Evolutionary conservation across 2,329 filamentous ascomycete genomes (phyloP), one percentile per base, ranked within the genome.

Genomic region (Hypoxylon sp.): DNA sequence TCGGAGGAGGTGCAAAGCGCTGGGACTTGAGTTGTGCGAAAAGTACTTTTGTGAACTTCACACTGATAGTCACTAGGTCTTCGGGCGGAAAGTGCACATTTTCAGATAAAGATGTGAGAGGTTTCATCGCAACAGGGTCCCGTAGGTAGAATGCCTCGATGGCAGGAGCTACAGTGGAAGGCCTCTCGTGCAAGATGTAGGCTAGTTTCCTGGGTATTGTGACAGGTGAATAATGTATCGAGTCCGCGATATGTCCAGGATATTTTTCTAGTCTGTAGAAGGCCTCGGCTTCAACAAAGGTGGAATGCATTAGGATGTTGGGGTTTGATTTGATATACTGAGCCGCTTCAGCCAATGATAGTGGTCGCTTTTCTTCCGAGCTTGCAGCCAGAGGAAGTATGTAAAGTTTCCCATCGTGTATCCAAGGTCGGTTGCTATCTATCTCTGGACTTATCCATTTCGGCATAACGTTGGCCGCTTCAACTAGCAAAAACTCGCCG

Each of bases 401-500:
- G 35, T 84, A 77, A 12, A 97, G 78, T 46, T 86, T 82, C 47
- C 89, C 90, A 21, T 84, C 75, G 63, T 96, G 84, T 46, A 99
- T 86, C 94, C 94, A 99, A 23, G 95, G 86, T 48, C 94, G 82
- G 68, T 96, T 89, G 59, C 87, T 83, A 57, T 95, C 91, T 27
- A 93, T 87, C 58, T 96, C 92, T 0, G 94, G 94, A 61, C 87
- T 96, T 17, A 99, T 74, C 95, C 94, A 99, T 55, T 82, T 84
- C 2, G 94, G 94, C 2, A 97, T 76, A 9, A 87, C 86, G 60
- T 90, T 91, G 19, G 95, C 93, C 20, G 93, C 94, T 75, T 99
- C 94, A 47, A 97, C 88, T 12, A 99, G 83, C 38, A 99, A 80
- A 64, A 99, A 99, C 68, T 99, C 92, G 63, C 95, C 95, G 72